A percentile compares a stretch with the other conserved stretches of the same genome.
Evolutionary conservation across 2,329 filamentous ascomycete genomes (phyloP).

Genomic region (Botryotinia narcissicola): DNA sequence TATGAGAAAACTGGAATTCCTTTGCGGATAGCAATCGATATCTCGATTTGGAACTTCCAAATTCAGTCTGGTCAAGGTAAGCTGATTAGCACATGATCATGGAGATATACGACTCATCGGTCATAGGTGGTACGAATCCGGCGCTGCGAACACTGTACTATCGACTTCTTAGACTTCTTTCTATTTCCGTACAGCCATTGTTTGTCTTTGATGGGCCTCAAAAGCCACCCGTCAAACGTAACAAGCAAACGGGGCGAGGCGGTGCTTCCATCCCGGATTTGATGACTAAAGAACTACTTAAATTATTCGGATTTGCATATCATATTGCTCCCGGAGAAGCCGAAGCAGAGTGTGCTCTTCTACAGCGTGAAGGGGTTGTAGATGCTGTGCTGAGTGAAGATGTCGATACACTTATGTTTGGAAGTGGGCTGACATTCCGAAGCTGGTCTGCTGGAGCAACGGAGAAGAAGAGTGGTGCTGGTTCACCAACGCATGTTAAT

Average conservation of each 20-base stretch:
- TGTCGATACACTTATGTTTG: conserved; percentile 97
- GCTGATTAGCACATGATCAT: conserved; percentile 18
- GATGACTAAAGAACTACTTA: conserved; percentile 79
- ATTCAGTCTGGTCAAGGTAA: conserved; percentile 74
- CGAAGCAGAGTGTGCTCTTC: conserved; percentile 88
- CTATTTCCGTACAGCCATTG: conserved; percentile 76
- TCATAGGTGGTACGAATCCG: conserved; percentile 75
- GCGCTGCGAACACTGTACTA: conserved; percentile 92
- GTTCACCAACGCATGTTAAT: conserved; percentile 79
- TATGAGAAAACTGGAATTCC: conserved; percentile 69
- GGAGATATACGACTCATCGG: conserved; percentile 22
- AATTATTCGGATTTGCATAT: conserved; percentile 77
- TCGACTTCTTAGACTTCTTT: conserved; percentile 73
- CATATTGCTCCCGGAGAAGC: conserved; percentile 93
- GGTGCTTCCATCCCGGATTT: conserved; percentile 67
- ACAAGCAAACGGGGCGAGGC: conserved; percentile 66
- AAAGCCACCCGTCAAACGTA: conserved; percentile 84
- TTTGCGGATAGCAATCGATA: conserved; percentile 84
- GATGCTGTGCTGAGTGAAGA: conserved; percentile 96
- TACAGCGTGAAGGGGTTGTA: conserved; percentile 79
- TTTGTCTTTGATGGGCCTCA: conserved; percentile 89
- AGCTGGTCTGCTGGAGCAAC: conserved; percentile 67
- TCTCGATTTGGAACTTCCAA: conserved; percentile 97
- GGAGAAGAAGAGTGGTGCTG: conserved; percentile 61
- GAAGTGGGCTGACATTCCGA: conserved; percentile 72